A percentile compares a stretch with the other conserved stretches of the same genome.
These are phyloP conservation scores for Trichocladium antarcticum DNA, from an alignment of 495 filamentous ascomycete species.

Conservation along the genomic window DNA sequence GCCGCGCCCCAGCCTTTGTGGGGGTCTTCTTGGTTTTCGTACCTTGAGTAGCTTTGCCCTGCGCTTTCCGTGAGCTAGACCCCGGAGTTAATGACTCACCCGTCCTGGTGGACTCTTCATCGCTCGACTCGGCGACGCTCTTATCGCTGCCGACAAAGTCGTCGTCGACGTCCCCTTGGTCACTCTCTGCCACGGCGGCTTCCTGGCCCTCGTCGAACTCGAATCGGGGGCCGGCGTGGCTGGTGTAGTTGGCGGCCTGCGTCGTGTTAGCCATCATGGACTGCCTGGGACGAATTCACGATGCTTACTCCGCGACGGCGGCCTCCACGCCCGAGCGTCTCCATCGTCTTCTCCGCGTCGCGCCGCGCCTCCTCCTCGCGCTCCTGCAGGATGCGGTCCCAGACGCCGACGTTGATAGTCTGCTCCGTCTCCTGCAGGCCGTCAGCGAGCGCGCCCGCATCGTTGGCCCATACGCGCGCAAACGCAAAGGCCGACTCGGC, in stretches of 20 bases:
- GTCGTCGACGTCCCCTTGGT: conserved; percentile 21
- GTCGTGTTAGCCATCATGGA: conserved; percentile 19
- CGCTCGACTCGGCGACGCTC: conserved; percentile 20
- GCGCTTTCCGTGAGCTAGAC: conserved; percentile 5
- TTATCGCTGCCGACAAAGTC: conserved; percentile 26
- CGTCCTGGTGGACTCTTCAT: conserved; percentile 10
- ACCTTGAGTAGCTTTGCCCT: conserved; percentile 9
- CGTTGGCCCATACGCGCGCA: conserved; percentile 87
- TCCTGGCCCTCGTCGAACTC: conserved; percentile 23
- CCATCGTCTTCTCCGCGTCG: conserved; percentile 50
- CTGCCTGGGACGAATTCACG: neutral
- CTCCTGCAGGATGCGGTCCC: conserved; percentile 77
- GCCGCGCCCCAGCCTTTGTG: neutral
- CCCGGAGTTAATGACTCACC: conserved; percentile 13
- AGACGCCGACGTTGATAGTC: conserved; percentile 52
- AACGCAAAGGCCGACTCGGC: conserved; percentile 75
- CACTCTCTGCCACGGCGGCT: conserved; percentile 20
- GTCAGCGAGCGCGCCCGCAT: conserved; percentile 47
- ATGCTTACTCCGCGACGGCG: conserved; percentile 46
- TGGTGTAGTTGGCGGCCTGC: conserved; percentile 20
- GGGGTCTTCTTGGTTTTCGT: conserved; percentile 9
- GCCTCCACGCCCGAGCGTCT: conserved; percentile 75
- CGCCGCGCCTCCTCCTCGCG: conserved; percentile 63
- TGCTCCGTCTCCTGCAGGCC: conserved; percentile 46
- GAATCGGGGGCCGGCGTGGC: conserved; percentile 17